Conservation (phyloP, 805 yeast genomes). For the Cyberlindnera bimundalis region DNA sequence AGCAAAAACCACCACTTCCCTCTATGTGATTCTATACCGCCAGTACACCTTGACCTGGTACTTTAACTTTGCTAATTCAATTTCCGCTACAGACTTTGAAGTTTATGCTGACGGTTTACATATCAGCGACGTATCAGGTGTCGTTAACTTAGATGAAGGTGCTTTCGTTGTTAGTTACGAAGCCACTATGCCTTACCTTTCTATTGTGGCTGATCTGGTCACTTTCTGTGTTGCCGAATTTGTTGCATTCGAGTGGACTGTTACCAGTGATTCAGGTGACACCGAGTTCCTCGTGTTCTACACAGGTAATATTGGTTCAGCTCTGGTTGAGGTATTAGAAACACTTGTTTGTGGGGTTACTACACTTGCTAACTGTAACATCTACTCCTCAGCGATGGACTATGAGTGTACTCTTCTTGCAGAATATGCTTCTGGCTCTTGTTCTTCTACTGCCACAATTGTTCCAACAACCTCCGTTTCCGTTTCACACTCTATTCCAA, state of each 20-base stretch:
- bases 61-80: conserved; percentile 1
- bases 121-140: neutral
- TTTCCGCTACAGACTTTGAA: neutral
- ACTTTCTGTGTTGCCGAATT: conserved; percentile 1
- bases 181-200: neutral
- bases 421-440: neutral
- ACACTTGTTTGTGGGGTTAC: neutral
- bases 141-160: conserved; percentile 2
- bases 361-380: neutral
- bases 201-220: neutral
- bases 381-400: neutral
- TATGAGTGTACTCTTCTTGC: neutral
- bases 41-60: conserved; percentile 1
- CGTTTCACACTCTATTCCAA: neutral
- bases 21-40: no score
- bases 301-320: conserved; percentile 1
- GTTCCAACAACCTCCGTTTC: neutral
- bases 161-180: neutral
- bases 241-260: conserved; percentile 2
- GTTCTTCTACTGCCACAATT: neutral
- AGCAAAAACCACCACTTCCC: neutral
- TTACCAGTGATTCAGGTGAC: conserved; percentile 1
- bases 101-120: neutral
- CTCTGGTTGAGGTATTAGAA: neutral
- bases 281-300: neutral